Conservation (phyloP, 2,329 filamentous ascomycete genomes). For the Phaeosphaeria sp. region DNA sequence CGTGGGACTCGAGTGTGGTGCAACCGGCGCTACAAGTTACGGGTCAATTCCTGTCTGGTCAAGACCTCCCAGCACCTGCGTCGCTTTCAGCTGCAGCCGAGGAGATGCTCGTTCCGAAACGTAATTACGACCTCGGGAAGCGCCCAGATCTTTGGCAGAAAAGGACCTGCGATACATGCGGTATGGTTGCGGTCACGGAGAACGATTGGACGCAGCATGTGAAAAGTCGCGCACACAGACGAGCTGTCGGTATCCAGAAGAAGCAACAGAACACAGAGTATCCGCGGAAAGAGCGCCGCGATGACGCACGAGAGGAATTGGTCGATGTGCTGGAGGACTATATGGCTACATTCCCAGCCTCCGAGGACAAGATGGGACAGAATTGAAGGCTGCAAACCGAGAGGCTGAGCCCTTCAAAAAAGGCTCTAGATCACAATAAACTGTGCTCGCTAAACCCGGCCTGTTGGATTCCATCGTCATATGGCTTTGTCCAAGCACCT, state of each 20-base stretch:
- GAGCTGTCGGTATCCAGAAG: slow-evolving; percentile 39
- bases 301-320: slow-evolving; percentile 17
- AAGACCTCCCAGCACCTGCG: slow-evolving; percentile 60
- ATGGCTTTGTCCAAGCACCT: neutral
- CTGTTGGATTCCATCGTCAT: neutral
- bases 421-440: neutral
- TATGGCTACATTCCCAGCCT: slow-evolving; percentile 14
- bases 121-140: slow-evolving; percentile 54
- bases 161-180: slow-evolving; percentile 75
- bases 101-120: slow-evolving; percentile 65
- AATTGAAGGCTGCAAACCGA: neutral
- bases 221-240: slow-evolving; percentile 61
- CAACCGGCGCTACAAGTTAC: slow-evolving; percentile 69
- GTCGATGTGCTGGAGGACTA: slow-evolving; percentile 34
- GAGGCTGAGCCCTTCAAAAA: neutral
- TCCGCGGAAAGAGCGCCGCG: neutral
- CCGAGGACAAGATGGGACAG: neutral
- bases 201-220: slow-evolving; percentile 66
- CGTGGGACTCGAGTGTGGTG: slow-evolving; percentile 70
- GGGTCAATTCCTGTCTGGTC: slow-evolving; percentile 64
- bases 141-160: slow-evolving; percentile 56
- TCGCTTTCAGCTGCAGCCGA: slow-evolving; percentile 64
- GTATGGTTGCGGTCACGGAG: slow-evolving; percentile 61
- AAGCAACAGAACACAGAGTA: slow-evolving; percentile 27
- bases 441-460: no score